Percentiles rank a stretch among this genome's conserved stretches.
Conservation (phyloP, 73 alveolate species). For the Symbiodinium pilosum region DNA sequence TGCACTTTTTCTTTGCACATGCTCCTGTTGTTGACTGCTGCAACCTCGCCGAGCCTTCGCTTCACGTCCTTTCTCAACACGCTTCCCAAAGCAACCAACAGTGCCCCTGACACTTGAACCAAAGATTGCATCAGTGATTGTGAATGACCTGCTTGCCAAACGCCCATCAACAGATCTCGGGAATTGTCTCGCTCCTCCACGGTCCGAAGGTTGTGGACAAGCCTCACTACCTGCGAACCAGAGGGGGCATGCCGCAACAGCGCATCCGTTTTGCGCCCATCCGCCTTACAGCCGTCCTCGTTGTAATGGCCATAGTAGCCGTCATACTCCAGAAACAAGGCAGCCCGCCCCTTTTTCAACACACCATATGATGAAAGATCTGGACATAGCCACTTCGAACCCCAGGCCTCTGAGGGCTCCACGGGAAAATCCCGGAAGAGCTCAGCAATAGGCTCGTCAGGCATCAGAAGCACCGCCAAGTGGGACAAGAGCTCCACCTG, state of each 20-base stretch:
- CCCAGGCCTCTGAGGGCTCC: conserved; percentile 10
- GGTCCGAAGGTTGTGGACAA: background rate
- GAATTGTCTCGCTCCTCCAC: too few species aligned
- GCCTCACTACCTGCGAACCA: conserved; percentile 19
- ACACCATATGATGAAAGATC: conserved; percentile 16
- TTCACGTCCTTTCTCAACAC: background rate
- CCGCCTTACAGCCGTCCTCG: background rate
- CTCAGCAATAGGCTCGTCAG: background rate
- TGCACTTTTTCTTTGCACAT: too few species aligned
- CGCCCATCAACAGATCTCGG: too few species aligned
- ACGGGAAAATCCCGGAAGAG: conserved; percentile 22
- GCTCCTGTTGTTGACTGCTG: too few species aligned
- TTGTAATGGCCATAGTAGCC: background rate
- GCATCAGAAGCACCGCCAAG: conserved; percentile 43
- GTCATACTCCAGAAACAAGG: conserved; percentile 33
- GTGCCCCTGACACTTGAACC: background rate
- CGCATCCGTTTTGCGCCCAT: background rate
- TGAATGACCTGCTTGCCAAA: too few species aligned
- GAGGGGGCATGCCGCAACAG: background rate
- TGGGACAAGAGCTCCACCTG: conserved; percentile 11
- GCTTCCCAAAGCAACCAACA: background rate
- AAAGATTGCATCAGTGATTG: background rate
- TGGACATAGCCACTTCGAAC: background rate
- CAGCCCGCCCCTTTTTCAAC: background rate
- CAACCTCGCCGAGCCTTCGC: too few species aligned